These are phyloP conservation scores for Artemisia argyi DNA, from an alignment of 129 eudicot species.

Conservation along the genomic window DNA sequence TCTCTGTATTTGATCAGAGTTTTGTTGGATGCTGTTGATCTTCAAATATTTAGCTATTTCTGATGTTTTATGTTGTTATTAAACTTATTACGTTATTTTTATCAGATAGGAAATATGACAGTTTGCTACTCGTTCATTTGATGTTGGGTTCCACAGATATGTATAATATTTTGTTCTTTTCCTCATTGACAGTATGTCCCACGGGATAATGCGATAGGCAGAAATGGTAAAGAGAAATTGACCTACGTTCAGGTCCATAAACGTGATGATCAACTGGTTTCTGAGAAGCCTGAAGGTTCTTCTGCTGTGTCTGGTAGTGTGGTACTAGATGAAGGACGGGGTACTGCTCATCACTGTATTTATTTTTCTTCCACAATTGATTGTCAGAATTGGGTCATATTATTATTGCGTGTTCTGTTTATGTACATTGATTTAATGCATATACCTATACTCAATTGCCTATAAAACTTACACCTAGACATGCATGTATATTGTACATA, in stretches of 20 bases:
- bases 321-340: slow-evolving; percentile 49
- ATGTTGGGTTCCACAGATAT: slow-evolving; percentile 11
- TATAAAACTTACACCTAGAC: no score
- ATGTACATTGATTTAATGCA: not conserved
- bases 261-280: slow-evolving; percentile 49
- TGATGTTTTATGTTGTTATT: not conserved
- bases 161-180: slow-evolving; percentile 22
- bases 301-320: slow-evolving; percentile 51
- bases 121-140: not conserved
- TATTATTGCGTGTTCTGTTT: not conserved
- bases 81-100: not conserved
- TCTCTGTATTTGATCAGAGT: no score
- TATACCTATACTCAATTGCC: not conserved
- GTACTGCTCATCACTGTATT: slow-evolving; percentile 34
- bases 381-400: no score
- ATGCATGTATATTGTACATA: not conserved
- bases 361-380: not conserved
- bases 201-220: slow-evolving; percentile 59
- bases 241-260: slow-evolving; percentile 56
- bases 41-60: not conserved
- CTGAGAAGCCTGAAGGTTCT: slow-evolving; percentile 41
- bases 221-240: slow-evolving; percentile 65
- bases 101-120: slow-evolving; percentile 8
- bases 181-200: slow-evolving; percentile 64
- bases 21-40: no score